Conservation (phyloP, 169 alveolate species). For the Theileria parva region DNA sequence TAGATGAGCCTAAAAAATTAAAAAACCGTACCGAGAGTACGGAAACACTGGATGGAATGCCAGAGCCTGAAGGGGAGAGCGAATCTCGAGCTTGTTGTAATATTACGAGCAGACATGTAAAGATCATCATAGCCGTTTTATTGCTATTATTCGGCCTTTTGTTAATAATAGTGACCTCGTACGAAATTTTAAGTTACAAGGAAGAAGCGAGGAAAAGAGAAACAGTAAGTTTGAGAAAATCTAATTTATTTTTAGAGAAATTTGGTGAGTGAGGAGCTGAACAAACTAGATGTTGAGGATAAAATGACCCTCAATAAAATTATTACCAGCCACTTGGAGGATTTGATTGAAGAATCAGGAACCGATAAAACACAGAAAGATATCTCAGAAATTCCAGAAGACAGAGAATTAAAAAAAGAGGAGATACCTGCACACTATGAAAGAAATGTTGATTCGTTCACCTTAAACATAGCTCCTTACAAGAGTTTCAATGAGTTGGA, state of each 20-base stretch:
- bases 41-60: not conserved
- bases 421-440: not conserved
- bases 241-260: not conserved
- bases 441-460: not conserved
- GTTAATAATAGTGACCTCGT: not conserved
- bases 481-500: conserved; percentile 3
- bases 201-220: not conserved
- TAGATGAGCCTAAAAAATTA: not conserved
- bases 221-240: not conserved
- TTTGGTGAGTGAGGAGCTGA: not conserved
- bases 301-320: not conserved
- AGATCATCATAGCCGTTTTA: not conserved
- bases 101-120: not conserved
- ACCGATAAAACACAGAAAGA: not conserved
- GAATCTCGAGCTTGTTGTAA: not conserved
- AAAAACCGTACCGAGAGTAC: not conserved
- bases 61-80: not conserved
- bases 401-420: not conserved
- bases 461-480: not conserved
- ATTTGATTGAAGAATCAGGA: not conserved
- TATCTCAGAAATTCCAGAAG: not conserved
- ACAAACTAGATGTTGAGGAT: not conserved
- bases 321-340: not conserved
- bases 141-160: not conserved
- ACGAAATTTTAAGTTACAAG: conserved; percentile 8